These are phyloP conservation scores for Whalleya microplaca DNA, from an alignment of 2,329 filamentous ascomycete species.

Conservation along the genomic window DNA sequence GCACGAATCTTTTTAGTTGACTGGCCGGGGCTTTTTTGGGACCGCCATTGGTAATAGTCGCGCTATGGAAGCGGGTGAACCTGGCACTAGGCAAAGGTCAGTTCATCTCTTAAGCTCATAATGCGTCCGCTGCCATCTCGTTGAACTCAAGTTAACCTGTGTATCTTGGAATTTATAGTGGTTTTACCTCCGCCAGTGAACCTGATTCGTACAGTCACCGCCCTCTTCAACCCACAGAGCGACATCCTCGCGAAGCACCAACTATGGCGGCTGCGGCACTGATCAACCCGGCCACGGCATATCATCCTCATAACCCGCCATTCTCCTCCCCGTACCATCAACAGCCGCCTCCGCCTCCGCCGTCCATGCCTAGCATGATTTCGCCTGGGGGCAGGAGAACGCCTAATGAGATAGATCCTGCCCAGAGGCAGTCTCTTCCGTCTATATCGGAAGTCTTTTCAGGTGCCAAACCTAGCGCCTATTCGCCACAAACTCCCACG, in stretches of 20 bases:
- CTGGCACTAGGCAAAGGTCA: conserved; percentile 42
- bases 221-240: conserved; percentile 29
- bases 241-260: conserved; percentile 31
- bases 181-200: conserved; percentile 36
- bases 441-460: conserved; percentile 40
- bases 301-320: conserved; percentile 35
- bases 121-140: conserved; percentile 16
- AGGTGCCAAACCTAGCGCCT: conserved; percentile 33
- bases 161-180: conserved; percentile 32
- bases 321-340: conserved; percentile 34
- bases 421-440: conserved; percentile 38
- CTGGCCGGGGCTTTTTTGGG: conserved; percentile 39
- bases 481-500: conserved; percentile 36
- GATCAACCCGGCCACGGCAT: conserved; percentile 38
- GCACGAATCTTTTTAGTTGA: conserved; percentile 36
- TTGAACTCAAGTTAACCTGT: conserved; percentile 31
- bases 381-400: conserved; percentile 31
- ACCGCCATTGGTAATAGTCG: conserved; percentile 38
- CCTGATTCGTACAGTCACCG: conserved; percentile 34
- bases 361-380: conserved; percentile 34
- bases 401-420: conserved; percentile 32
- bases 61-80: conserved; percentile 43
- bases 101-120: conserved; percentile 30
- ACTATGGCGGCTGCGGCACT: conserved; percentile 39
- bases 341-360: conserved; percentile 27